A percentile compares a stretch with the other conserved stretches of the same genome.
phyloP scores from a whole-genome alignment of 352 stramenopile species.

The Albugo laibachii region DNA sequence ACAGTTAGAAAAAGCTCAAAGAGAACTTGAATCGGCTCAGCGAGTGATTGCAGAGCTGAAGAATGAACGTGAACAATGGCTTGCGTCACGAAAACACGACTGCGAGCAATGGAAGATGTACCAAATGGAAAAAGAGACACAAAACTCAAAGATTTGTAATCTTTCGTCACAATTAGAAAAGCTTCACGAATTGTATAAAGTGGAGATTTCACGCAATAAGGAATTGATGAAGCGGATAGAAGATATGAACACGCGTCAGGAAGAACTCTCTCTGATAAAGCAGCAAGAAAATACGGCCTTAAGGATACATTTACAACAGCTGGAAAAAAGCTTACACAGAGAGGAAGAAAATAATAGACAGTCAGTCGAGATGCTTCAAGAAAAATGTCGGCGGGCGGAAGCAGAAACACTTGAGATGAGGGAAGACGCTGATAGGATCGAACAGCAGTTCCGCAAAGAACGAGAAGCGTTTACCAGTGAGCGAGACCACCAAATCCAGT shows the following conservation, averaged over 20 bases:
- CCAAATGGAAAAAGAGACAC: neutral
- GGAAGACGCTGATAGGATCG: too few species aligned
- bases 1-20: neutral
- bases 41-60: neutral
- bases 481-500: neutral
- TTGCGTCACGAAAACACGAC: too few species aligned
- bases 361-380: neutral
- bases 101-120: neutral
- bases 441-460: neutral
- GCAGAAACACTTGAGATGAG: too few species aligned
- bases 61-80: neutral
- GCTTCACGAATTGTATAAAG: neutral
- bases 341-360: neutral
- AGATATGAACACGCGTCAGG: too few species aligned
- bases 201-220: neutral
- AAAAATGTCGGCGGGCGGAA: neutral
- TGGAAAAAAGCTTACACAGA: neutral
- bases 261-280: neutral
- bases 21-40: neutral
- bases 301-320: neutral
- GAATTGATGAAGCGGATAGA: neutral
- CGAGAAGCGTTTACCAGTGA: neutral
- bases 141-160: neutral
- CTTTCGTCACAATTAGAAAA: neutral
- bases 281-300: neutral